Conservation (phyloP, 768 basidiomycete genomes). For the Kwoniella bestiolae region DNA sequence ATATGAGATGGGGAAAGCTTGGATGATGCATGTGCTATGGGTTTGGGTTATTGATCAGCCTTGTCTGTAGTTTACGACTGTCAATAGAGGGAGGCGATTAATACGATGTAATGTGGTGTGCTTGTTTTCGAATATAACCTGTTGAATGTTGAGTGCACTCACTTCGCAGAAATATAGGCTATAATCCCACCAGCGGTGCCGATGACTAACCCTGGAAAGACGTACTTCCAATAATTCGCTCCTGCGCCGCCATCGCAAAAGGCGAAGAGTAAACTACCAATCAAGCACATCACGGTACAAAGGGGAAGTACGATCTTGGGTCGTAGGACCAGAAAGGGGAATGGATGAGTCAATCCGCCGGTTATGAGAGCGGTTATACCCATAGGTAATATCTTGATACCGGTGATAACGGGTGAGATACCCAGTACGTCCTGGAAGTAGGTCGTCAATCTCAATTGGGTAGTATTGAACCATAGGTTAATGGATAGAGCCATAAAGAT, state of each 20-base stretch:
- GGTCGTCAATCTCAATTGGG: constrained; percentile 49
- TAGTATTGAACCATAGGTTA: constrained; percentile 49
- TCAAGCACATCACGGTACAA: constrained; percentile 35
- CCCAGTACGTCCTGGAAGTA: constrained; percentile 45
- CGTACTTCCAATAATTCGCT: constrained; percentile 47
- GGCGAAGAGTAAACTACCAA: constrained; percentile 46
- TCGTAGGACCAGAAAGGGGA: constrained; percentile 42
- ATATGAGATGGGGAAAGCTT: constrained; percentile 38
- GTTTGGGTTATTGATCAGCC: constrained; percentile 9
- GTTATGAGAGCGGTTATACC: constrained; percentile 49
- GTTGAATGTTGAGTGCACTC: neutral
- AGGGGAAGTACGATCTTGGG: constrained; percentile 42
- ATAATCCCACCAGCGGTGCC: constrained; percentile 47
- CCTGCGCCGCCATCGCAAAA: constrained; percentile 42
- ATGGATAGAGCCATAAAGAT: constrained; percentile 41
- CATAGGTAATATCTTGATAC: constrained; percentile 49
- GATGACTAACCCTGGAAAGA: constrained; percentile 48
- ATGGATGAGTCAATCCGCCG: constrained; percentile 31
- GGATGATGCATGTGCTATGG: constrained; percentile 25
- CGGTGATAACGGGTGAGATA: constrained; percentile 47
- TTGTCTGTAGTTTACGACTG: too few relatives aligned
- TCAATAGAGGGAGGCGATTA: too few relatives aligned
- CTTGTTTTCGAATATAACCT: too few relatives aligned
- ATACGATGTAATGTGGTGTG: too few relatives aligned
- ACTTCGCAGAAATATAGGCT: constrained; percentile 46